Conservation (phyloP, 331 rosid genomes). For the Rosa hybrid region DNA sequence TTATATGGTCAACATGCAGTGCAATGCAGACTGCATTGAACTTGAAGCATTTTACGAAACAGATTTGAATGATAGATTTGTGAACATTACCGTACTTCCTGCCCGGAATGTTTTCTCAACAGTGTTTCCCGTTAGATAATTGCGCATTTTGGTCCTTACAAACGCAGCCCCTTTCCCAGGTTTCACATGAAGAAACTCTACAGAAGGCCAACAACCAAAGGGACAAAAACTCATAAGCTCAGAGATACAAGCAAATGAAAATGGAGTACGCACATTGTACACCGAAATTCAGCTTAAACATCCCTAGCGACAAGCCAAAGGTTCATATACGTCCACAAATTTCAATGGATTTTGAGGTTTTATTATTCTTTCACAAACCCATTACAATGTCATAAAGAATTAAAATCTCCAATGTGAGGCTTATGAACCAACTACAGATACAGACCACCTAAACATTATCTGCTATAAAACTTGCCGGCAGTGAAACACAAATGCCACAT, state of each 20-base stretch:
- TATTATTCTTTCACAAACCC: background rate
- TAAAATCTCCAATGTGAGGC: background rate
- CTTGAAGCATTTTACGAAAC: background rate
- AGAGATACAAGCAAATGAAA: background rate
- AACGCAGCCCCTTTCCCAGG: conserved; percentile 98
- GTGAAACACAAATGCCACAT: conserved; percentile 2
- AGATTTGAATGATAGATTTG: background rate
- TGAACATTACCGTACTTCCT: conserved; percentile 62
- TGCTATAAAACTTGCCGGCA: background rate
- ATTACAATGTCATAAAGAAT: background rate
- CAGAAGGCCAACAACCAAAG: conserved; percentile 22
- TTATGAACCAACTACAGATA: background rate
- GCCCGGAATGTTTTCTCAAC: conserved; percentile 91
- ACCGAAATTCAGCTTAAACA: background rate
- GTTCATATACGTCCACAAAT: background rate
- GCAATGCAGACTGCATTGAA: no score
- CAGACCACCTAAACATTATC: background rate
- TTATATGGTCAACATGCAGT: no score
- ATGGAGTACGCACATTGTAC: background rate
- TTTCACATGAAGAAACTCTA: conserved; percentile 91
- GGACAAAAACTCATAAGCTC: background rate
- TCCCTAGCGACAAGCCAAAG: background rate
- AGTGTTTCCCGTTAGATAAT: conserved; percentile 71
- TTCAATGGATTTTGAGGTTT: background rate
- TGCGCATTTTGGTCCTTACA: conserved; percentile 82